A percentile compares a stretch with the other conserved stretches of the same genome.
Conservation (phyloP, 129 eudicot genomes). For the Centrapalus pauciflorus region DNA sequence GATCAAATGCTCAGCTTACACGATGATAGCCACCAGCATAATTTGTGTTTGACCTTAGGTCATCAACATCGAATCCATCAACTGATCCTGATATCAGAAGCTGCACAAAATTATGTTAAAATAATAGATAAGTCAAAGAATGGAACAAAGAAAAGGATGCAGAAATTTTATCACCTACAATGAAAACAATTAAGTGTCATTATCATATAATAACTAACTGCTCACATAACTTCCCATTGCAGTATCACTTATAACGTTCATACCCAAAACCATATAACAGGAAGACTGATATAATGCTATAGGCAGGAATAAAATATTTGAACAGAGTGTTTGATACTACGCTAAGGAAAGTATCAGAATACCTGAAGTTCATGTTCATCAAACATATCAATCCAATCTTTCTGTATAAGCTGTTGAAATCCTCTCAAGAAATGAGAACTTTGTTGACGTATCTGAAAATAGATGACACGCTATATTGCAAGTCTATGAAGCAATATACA, state of each 20-base stretch:
- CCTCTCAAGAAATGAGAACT: slow-evolving; percentile 90
- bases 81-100: slow-evolving; percentile 93
- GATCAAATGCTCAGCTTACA: slow-evolving; percentile 33
- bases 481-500: slow-evolving; percentile 7
- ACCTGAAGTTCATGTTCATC: slow-evolving; percentile 99
- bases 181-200: neutral
- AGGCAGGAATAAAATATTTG: neutral
- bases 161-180: neutral
- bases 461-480: slow-evolving; percentile 3
- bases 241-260: neutral
- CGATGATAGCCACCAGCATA: slow-evolving; percentile 90
- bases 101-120: slow-evolving; percentile 31
- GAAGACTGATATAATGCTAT: neutral
- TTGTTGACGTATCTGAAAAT: slow-evolving; percentile 88
- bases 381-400: slow-evolving; percentile 96
- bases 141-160: neutral
- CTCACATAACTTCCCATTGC: neutral
- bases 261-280: neutral
- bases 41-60: slow-evolving; percentile 67
- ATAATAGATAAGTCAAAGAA: neutral
- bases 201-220: neutral
- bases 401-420: slow-evolving; percentile 84
- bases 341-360: neutral
- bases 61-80: slow-evolving; percentile 74
- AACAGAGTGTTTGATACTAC: neutral